These are phyloP conservation scores for Crotalaria pallida DNA, from an alignment of 306 rosid genomes.

Conservation along the genomic window DNA sequence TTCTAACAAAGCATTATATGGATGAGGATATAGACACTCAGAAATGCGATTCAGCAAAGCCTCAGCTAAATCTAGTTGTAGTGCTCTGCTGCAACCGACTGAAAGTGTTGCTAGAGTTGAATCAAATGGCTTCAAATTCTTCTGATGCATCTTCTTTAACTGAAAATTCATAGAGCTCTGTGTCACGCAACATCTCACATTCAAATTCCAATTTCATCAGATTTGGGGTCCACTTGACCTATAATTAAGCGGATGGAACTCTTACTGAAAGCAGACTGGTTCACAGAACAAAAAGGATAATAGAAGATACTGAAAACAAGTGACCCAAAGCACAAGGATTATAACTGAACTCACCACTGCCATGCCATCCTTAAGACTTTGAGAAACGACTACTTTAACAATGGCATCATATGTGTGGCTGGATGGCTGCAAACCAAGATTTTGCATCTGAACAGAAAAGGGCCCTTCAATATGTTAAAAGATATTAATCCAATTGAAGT, in stretches of 20 bases:
- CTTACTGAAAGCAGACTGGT: not conserved
- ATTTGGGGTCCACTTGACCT: not conserved
- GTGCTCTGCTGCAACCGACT: constrained; percentile 48
- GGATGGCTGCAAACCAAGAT: constrained; percentile 64
- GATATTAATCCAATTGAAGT: constrained; percentile 26
- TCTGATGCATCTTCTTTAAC: constrained; percentile 62
- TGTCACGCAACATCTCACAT: constrained; percentile 7
- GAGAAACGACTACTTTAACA: constrained; percentile 51
- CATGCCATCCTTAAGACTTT: constrained; percentile 47
- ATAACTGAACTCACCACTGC: constrained; percentile 48
- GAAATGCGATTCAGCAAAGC: constrained; percentile 57
- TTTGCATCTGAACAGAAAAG: constrained; percentile 66
- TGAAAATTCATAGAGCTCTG: constrained; percentile 29
- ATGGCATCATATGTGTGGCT: constrained; percentile 55
- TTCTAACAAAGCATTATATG: constrained; percentile 57
- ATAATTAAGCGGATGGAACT: constrained; percentile 4
- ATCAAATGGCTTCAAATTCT: constrained; percentile 56
- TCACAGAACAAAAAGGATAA: not conserved
- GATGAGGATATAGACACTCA: constrained; percentile 30
- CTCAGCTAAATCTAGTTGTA: constrained; percentile 70
- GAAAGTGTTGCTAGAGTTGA: constrained; percentile 68
- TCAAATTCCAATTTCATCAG: constrained; percentile 17
- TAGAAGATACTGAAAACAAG: constrained; percentile 1
- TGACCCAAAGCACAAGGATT: not conserved
- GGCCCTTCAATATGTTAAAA: constrained; percentile 26